Conservation (phyloP, 805 yeast species). For the Candida khao-thaluensis region DNA sequence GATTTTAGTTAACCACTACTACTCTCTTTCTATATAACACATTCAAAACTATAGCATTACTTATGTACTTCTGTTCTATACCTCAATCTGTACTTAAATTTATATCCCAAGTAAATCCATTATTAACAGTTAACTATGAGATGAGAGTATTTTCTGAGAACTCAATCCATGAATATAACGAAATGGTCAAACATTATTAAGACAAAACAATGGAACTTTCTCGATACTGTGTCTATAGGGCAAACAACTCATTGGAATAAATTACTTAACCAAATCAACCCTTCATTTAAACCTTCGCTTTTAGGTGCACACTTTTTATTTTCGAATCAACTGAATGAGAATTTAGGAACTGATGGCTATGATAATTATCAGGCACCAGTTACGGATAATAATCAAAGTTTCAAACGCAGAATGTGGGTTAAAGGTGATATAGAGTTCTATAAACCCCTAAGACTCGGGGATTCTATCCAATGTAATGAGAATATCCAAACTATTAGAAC, state of each 20-base stretch:
- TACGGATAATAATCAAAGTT: conserved; percentile 20
- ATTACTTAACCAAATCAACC: conserved; percentile 12
- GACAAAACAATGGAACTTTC: conserved; percentile 18
- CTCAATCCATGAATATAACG: neutral
- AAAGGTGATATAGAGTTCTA: conserved; percentile 58
- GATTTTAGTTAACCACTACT: no score
- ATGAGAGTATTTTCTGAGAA: no score
- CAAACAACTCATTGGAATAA: conserved; percentile 19
- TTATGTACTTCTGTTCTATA: no score
- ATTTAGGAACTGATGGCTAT: conserved; percentile 72
- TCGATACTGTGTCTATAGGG: conserved; percentile 23
- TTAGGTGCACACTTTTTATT: conserved; percentile 65
- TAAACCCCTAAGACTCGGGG: conserved; percentile 24
- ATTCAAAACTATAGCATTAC: no score
- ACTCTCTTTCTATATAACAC: no score
- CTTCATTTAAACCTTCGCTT: neutral
- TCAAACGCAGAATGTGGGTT: conserved; percentile 74
- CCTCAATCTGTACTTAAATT: no score
- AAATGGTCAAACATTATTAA: conserved; percentile 23
- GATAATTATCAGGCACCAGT: conserved; percentile 73
- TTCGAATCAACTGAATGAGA: conserved; percentile 55
- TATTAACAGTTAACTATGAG: no score
- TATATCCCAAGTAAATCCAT: no score
- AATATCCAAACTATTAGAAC: conserved; percentile 40
- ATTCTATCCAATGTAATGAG: conserved; percentile 52